Evolutionary conservation across 169 alveolate species (phyloP).

Genomic region (Plasmodium ovale): DNA sequence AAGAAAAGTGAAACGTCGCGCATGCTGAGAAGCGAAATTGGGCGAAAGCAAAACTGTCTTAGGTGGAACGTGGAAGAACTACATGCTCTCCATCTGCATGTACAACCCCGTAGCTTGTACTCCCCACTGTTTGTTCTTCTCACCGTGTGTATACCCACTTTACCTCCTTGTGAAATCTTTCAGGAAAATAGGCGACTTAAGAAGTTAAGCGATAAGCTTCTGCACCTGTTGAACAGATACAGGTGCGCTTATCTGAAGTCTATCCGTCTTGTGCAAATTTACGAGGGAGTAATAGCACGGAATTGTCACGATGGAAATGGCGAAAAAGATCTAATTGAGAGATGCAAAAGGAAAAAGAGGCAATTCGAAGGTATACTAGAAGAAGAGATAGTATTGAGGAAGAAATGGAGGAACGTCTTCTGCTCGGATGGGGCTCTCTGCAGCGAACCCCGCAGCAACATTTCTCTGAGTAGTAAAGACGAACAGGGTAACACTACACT

Average conservation of each 20-base stretch:
- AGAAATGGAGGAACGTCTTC: slow-evolving; percentile 4
- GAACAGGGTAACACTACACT: background rate
- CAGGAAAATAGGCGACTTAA: slow-evolving; percentile 53
- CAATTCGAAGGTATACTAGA: slow-evolving; percentile 21
- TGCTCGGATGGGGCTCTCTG: background rate
- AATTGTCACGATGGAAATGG: slow-evolving; percentile 3
- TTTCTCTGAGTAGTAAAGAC: background rate
- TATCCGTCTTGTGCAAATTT: slow-evolving; percentile 23
- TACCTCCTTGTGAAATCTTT: background rate
- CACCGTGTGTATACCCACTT: background rate
- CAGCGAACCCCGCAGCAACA: no score
- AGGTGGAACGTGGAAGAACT: no score
- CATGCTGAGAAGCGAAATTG: no score
- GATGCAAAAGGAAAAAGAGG: slow-evolving; percentile 10
- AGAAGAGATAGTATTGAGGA: slow-evolving; percentile 52
- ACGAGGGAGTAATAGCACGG: slow-evolving; percentile 48
- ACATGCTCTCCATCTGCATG: no score
- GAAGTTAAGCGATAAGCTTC: slow-evolving; percentile 51
- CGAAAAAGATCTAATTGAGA: slow-evolving; percentile 45
- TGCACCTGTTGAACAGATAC: slow-evolving; percentile 41
- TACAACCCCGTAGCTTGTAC: no score
- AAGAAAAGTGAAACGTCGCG: background rate
- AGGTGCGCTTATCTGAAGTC: slow-evolving; percentile 64
- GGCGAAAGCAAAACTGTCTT: no score
- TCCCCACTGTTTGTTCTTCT: background rate